Percentiles rank a stretch among this genome's conserved stretches.
These are phyloP conservation scores for Thielaviopsis punctulata DNA, from an alignment of 2,329 filamentous ascomycete species.

Conservation along the genomic window DNA sequence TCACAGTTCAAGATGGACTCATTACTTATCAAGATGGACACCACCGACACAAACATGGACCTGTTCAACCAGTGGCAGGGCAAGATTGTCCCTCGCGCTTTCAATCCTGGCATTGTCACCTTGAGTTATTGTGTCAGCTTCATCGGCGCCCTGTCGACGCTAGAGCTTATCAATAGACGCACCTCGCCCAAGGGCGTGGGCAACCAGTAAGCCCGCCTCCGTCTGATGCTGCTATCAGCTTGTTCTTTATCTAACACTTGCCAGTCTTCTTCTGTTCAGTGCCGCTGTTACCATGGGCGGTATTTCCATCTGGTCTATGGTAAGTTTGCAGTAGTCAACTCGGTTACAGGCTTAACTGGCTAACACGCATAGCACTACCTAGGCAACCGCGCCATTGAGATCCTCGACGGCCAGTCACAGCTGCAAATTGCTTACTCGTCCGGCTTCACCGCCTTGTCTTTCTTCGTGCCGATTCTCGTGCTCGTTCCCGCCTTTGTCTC, in stretches of 20 bases:
- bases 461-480: constrained; percentile 63
- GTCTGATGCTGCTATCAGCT: neutral
- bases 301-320: constrained; percentile 58
- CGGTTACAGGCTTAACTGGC: constrained; percentile 3
- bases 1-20: neutral
- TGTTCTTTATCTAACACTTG: neutral
- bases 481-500: constrained; percentile 55
- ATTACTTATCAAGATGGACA: neutral
- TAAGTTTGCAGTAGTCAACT: constrained; percentile 17
- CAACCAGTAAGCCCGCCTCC: constrained; percentile 40
- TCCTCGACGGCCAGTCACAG: constrained; percentile 42
- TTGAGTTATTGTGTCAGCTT: constrained; percentile 63
- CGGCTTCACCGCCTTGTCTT: constrained; percentile 57
- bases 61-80: constrained; percentile 26
- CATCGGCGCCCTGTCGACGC: constrained; percentile 58
- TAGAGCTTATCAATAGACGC: constrained; percentile 65
- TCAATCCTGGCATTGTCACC: constrained; percentile 45
- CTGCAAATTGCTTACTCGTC: constrained; percentile 60
- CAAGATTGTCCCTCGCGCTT: constrained; percentile 30
- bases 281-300: constrained; percentile 57
- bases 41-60: constrained; percentile 9
- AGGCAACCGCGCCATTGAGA: constrained; percentile 60
- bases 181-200: constrained; percentile 50
- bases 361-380: constrained; percentile 50
- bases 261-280: constrained; percentile 44